Percentiles rank a stretch among this genome's conserved stretches.
Conservation (phyloP, 2,329 filamentous ascomycete species). For the Zymoseptoria ardabiliae region DNA sequence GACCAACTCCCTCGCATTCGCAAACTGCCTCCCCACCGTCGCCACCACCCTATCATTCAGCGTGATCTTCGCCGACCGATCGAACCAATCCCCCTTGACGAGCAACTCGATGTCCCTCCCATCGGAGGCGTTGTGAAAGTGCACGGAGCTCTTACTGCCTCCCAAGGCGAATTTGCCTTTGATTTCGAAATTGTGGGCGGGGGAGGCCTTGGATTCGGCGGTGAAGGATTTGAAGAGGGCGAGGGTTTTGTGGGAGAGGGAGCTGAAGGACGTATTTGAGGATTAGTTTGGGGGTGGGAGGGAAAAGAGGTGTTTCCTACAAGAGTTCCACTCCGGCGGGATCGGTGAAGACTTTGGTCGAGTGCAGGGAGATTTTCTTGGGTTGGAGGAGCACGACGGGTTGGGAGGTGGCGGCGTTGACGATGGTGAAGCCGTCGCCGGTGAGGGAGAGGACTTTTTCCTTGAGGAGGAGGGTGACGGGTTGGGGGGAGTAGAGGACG, state of each 20-base stretch:
- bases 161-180: slow-evolving; percentile 50
- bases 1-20: slow-evolving; percentile 52
- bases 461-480: slow-evolving; percentile 46
- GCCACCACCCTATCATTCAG: slow-evolving; percentile 47
- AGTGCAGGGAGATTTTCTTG: slow-evolving; percentile 46
- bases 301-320: too few species aligned
- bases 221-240: slow-evolving; percentile 48
- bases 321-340: slow-evolving; percentile 49
- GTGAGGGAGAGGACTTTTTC: slow-evolving; percentile 56
- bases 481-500: slow-evolving; percentile 22
- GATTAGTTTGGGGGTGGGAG: too few species aligned
- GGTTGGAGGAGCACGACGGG: not conserved
- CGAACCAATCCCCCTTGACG: slow-evolving; percentile 57
- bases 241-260: slow-evolving; percentile 48
- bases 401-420: not conserved
- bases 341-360: slow-evolving; percentile 51
- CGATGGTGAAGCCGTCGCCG: slow-evolving; percentile 58
- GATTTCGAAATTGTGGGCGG: slow-evolving; percentile 18
- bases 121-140: slow-evolving; percentile 46
- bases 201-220: slow-evolving; percentile 30
- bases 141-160: slow-evolving; percentile 47
- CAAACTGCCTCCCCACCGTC: slow-evolving; percentile 51
- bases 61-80: slow-evolving; percentile 51
- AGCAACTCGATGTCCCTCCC: slow-evolving; percentile 42
- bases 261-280: too few species aligned